Evolutionary conservation across 345 rosid genomes (phyloP).

Genomic region (Erysimum cheiranthoides): DNA sequence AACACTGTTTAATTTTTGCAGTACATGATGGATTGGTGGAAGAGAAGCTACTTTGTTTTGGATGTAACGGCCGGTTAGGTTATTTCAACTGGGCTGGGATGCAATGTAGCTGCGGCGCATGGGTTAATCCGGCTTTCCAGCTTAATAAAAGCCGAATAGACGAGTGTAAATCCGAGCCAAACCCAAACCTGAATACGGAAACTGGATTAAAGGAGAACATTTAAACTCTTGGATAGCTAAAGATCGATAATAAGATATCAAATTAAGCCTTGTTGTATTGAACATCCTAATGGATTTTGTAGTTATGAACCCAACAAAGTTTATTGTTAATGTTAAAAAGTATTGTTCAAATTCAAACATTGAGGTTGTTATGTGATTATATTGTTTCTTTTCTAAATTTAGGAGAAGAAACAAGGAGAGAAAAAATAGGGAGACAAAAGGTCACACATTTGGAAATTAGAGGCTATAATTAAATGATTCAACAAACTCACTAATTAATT

Average conservation of each 20-base stretch:
- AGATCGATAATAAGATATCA: not conserved
- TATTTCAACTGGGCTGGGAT: constrained; percentile 93
- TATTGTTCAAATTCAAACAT: not conserved
- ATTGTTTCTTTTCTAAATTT: constrained; percentile 26
- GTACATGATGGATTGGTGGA: constrained; percentile 85
- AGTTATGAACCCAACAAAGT: constrained; percentile 3
- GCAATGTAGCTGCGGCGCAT: constrained; percentile 93
- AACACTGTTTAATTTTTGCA: constrained; percentile 41
- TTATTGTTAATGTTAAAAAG: not conserved
- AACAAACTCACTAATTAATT: constrained; percentile 22
- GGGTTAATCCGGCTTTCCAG: constrained; percentile 96
- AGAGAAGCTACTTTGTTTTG: constrained; percentile 78
- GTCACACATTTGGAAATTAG: constrained; percentile 10
- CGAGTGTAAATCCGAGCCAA: constrained; percentile 50
- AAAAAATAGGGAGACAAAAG: not conserved
- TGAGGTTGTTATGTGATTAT: not conserved
- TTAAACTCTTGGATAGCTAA: not conserved
- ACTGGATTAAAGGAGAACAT: constrained; percentile 1
- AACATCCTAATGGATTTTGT: not conserved
- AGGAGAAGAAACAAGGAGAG: constrained; percentile 22
- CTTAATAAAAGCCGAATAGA: constrained; percentile 78
- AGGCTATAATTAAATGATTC: constrained; percentile 26
- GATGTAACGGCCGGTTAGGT: constrained; percentile 85
- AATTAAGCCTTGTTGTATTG: not conserved
- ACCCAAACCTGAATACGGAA: not conserved